Conservation (phyloP, 306 rosid genomes). For the Vigna nakashimae region DNA sequence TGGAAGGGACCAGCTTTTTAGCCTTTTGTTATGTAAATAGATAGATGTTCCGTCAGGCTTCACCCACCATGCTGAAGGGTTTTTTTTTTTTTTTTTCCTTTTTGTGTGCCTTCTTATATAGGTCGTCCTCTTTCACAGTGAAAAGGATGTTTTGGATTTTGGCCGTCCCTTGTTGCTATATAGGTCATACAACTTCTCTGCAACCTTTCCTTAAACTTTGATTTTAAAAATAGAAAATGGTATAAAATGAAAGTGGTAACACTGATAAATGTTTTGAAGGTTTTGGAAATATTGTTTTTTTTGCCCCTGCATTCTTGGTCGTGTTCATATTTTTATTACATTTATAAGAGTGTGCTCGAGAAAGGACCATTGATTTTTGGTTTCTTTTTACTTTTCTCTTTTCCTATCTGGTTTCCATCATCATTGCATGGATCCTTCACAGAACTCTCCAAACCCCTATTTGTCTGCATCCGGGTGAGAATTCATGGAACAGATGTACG, state of each 20-base stretch:
- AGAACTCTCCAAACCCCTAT: no score
- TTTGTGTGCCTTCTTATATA: conserved; percentile 30
- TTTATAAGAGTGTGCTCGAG: no score
- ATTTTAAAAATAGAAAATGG: conserved; percentile 26
- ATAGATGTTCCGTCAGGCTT: conserved; percentile 26
- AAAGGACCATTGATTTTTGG: no score
- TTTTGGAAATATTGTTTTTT: neutral
- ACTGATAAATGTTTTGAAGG: neutral
- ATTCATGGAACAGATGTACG: no score
- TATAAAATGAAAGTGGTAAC: conserved; percentile 33
- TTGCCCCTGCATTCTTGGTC: neutral
- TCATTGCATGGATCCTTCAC: no score
- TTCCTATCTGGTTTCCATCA: no score
- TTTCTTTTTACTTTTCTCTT: no score
- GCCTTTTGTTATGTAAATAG: neutral
- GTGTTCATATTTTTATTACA: neutral
- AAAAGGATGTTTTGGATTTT: conserved; percentile 40
- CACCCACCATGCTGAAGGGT: neutral
- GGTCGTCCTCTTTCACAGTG: neutral
- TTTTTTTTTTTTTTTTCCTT: conserved; percentile 26
- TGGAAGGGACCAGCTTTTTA: conserved; percentile 62
- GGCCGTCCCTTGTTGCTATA: conserved; percentile 45
- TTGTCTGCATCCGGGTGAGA: no score
- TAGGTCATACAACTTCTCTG: conserved; percentile 5
- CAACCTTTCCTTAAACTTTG: conserved; percentile 18